Evolutionary conservation across 2,329 filamentous ascomycete genomes (phyloP), one percentile per base, ranked within the genome.

Genomic region (Neonectria ditissima): DNA sequence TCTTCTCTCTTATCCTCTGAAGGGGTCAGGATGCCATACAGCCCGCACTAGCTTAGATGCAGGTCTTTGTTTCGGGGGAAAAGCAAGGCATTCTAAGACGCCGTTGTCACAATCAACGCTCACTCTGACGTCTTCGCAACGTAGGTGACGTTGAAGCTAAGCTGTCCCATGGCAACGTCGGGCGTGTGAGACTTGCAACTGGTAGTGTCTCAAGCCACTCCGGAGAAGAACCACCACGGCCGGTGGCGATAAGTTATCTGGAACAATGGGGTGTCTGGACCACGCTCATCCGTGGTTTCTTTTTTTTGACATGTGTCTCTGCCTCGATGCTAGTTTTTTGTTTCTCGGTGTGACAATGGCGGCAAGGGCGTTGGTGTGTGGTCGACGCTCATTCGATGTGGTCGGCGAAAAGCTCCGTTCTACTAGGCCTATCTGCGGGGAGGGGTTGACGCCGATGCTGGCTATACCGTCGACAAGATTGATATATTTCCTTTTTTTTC

Each of bases 201-300:
- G 30, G 39, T 30, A 53, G 53, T 45, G 55, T 48, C 30, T 53
- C 59, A 44, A 62, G 37, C 50, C 30, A 9, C 11, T 30, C 44
- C 18, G 13, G 28, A 30, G 18, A 30, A 34, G 32, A 20, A n/a
- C 24, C 41, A 34, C n/a, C n/a, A n/a, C 14, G 24, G 34, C 39
- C 47, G 32, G 62, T 65, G 59, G 48, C 57, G 44, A 20, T 47
- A 43, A 37, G 47, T 54, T 30, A 44, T 63, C n/a, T n/a, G 60
- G 45, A 47, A 51, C 47, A 30, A 52, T 62, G 43, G 62, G 58
- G 24, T 58, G 50, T 50, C 58, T 53, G 32, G 53, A 14, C 50
- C 30, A 53, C 9, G 34, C 44, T 58, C n/a, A n/a, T n/a, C n/a
- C n/a, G n/a, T 61, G n/a, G 51, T 28, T 20, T 55, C 41, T 59